phyloP scores from a whole-genome alignment of 2,329 filamentous ascomycete species.

The Sclerotinia borealis region DNA sequence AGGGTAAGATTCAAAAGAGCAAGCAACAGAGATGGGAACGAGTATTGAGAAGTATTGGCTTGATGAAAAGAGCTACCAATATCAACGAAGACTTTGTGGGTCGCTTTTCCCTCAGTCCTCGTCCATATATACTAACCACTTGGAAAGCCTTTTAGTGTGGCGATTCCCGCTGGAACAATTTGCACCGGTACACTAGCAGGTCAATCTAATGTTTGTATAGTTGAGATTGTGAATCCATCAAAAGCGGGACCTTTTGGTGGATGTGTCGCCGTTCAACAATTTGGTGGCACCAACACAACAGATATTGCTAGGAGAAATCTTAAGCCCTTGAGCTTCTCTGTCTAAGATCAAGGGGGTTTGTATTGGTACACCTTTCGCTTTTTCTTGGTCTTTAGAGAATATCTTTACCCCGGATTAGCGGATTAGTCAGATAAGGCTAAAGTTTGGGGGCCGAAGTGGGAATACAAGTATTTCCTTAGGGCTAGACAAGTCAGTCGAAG shows the following conservation, averaged over 20 bases:
- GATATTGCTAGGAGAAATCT: slow-evolving; percentile 1
- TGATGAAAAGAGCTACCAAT: slow-evolving; percentile 18
- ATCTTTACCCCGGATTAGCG: slow-evolving; percentile 6
- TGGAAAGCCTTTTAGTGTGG: slow-evolving; percentile 30
- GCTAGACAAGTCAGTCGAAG: background rate
- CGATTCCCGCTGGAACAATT: slow-evolving; percentile 36
- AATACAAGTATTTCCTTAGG: background rate
- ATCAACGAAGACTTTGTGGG: slow-evolving; percentile 33
- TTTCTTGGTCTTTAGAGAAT: background rate
- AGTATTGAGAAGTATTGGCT: slow-evolving; percentile 9
- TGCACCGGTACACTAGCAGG: slow-evolving; percentile 35
- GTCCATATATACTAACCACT: background rate
- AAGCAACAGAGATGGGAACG: slow-evolving; percentile 18
- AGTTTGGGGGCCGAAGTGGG: background rate
- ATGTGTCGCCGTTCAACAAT: slow-evolving; percentile 36
- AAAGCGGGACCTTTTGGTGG: slow-evolving; percentile 39
- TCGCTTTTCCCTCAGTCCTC: background rate
- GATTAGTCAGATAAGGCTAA: background rate
- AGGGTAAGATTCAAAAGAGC: slow-evolving; percentile 33
- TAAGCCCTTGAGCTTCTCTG: background rate
- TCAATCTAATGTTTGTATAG: slow-evolving; percentile 36
- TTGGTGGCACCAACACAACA: slow-evolving; percentile 10
- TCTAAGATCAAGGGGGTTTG: background rate
- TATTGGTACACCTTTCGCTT: no score
- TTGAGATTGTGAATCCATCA: slow-evolving; percentile 40